Percentiles rank a stretch among this genome's conserved stretches.
Conservation (phyloP, 2,329 filamentous ascomycete genomes). For the Plenodomus lindquistii region DNA sequence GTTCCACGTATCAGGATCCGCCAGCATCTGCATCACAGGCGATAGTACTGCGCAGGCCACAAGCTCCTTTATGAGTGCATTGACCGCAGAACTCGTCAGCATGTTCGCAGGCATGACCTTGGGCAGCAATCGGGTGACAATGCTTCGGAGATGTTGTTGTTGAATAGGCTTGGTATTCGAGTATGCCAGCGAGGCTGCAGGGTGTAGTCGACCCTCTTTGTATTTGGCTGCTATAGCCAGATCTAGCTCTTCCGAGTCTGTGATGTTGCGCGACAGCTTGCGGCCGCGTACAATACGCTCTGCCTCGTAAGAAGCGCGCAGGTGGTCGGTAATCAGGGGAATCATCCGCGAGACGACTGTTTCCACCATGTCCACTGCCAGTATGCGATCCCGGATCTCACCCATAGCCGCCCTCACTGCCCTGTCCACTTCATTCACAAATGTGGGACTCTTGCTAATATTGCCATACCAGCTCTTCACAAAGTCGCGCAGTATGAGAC, state of each 20-base stretch:
- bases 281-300: slow-evolving; percentile 84
- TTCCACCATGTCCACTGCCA: slow-evolving; percentile 80
- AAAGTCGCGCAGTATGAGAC: slow-evolving; percentile 79
- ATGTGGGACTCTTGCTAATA: slow-evolving; percentile 80
- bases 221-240: slow-evolving; percentile 95
- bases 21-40: slow-evolving; percentile 76
- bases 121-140: slow-evolving; percentile 74
- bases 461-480: slow-evolving; percentile 84
- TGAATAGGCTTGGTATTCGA: slow-evolving; percentile 83
- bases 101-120: slow-evolving; percentile 73
- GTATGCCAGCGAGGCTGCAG: slow-evolving; percentile 79
- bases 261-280: slow-evolving; percentile 85
- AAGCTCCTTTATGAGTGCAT: slow-evolving; percentile 82
- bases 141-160: slow-evolving; percentile 82
- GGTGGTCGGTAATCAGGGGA: slow-evolving; percentile 84
- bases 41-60: slow-evolving; percentile 89
- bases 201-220: slow-evolving; percentile 82
- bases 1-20: slow-evolving; percentile 97
- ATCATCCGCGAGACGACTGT: slow-evolving; percentile 79
- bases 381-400: slow-evolving; percentile 71
- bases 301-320: slow-evolving; percentile 88
- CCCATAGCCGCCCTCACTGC: slow-evolving; percentile 73
- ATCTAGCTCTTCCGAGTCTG: slow-evolving; percentile 94
- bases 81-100: slow-evolving; percentile 78
- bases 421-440: slow-evolving; percentile 84